phyloP scores from a whole-genome alignment of 176 grass and related monocot genomes.

The Oropetium thomaeum region DNA sequence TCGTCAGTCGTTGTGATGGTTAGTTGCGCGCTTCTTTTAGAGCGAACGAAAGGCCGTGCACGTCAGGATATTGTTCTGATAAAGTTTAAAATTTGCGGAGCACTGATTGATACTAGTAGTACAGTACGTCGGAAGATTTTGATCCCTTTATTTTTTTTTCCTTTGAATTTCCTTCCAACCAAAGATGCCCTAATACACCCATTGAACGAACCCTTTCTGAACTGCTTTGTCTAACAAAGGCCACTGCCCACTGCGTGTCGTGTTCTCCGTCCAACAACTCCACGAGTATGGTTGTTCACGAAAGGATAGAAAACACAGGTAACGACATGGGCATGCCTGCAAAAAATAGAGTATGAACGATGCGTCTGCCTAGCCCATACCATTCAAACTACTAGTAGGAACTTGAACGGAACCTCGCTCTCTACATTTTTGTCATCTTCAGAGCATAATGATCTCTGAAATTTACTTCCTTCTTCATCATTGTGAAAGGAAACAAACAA shows the following conservation, averaged over 20 bases:
- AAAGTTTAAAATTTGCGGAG: slow-evolving; percentile 5
- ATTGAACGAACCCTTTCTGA: too few species aligned
- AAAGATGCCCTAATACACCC: too few species aligned
- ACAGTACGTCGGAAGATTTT: too few species aligned
- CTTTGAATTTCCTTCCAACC: too few species aligned
- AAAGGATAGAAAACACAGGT: slow-evolving; percentile 21
- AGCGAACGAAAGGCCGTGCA: background rate
- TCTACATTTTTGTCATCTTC: background rate
- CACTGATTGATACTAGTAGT: too few species aligned
- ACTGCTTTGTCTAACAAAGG: background rate
- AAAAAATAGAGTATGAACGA: background rate
- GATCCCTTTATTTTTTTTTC: too few species aligned
- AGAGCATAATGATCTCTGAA: background rate
- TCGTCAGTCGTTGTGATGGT: background rate
- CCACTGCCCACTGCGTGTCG: background rate
- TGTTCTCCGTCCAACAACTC: background rate
- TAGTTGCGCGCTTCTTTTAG: background rate
- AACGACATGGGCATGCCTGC: slow-evolving; percentile 19
- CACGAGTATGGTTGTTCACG: background rate
- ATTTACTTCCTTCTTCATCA: too few species aligned
- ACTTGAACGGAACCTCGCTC: slow-evolving; percentile 31
- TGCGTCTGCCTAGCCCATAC: background rate
- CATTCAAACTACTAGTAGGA: slow-evolving; percentile 26
- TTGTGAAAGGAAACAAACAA: too few species aligned
- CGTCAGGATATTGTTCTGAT: background rate